Conservation (phyloP, 1,139 yeast genomes). For the Saccharomyces hybrid region DNA sequence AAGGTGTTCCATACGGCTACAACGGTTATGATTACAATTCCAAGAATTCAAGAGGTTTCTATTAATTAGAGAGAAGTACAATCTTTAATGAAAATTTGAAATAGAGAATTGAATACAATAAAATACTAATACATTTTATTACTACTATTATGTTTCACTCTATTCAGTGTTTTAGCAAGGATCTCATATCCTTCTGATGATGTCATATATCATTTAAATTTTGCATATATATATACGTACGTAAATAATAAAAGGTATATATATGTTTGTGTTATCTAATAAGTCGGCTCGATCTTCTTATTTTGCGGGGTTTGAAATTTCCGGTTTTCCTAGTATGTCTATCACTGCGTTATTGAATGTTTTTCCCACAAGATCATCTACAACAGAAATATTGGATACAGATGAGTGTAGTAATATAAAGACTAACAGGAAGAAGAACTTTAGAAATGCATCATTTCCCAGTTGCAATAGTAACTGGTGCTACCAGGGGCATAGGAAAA, state of each 20-base stretch:
- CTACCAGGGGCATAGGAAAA: slow-evolving; percentile 75
- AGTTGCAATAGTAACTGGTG: slow-evolving; percentile 70
- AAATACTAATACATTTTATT: not conserved
- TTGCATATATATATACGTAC: slow-evolving; percentile 17
- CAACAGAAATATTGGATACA: not conserved
- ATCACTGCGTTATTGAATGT: not conserved
- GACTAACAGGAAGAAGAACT: not conserved
- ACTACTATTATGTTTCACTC: not conserved
- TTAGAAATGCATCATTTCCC: slow-evolving; percentile 8
- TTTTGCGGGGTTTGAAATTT: not conserved
- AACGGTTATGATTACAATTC: slow-evolving; percentile 28
- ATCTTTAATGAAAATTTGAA: not conserved
- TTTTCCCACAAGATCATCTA: not conserved
- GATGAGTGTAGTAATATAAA: not conserved
- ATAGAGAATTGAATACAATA: not conserved
- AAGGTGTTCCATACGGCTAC: slow-evolving; percentile 26
- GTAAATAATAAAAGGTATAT: slow-evolving; percentile 5
- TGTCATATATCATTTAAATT: slow-evolving; percentile 2
- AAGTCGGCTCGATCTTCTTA: not conserved
- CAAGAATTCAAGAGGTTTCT: slow-evolving; percentile 29
- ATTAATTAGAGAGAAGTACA: slow-evolving; percentile 11
- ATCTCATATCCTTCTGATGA: slow-evolving; percentile 1
- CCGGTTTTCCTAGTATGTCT: not conserved
- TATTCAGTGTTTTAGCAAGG: not conserved
- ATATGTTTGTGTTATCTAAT: slow-evolving; percentile 6